Base-by-base conservation (phyloP, 1,284 basidiomycete genomes). In the Pyrrhoderma noxium region DNA sequence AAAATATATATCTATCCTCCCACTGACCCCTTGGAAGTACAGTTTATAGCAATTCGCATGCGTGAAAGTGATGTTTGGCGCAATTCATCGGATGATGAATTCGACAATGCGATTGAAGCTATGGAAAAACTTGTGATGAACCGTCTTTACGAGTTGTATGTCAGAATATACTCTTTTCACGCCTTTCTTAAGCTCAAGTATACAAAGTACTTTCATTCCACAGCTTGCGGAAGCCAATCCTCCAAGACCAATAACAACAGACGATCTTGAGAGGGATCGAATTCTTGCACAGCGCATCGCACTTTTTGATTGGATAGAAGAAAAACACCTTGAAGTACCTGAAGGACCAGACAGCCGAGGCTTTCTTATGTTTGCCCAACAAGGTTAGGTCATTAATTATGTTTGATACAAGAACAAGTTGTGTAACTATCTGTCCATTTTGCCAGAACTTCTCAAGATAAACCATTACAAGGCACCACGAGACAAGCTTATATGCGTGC, bases 101-200 rank as follows among this genome's bases (percentile, higher is more conserved):
- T 99, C 60, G 96, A 98, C 55, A 94, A 97, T 60, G 93, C 94
- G 0, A 82, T 93, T 71, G 95, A 99, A 69, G 94, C 93, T 47
- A 98, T 99, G 92, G 95, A 99, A 75, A 99, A 99, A 69, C 79
- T 99, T 8, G 93, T 99, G 60, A 99, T 99, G 96, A 99, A 99
- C 62, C 76, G 94, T 45, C 72, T 98, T 50, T 98, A 96, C 67
- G 92, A 91, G 58, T 93, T 86, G 90, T 92, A 61, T 61, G 85
- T 72, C n/a, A 14, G 2, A 31, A 31, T 5, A 22, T 41, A 39
- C 39, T 36, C 36, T 57, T 34, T 39, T n/a, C 13, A 25, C 45
- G 16, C 14, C 22, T 8, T 5, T 35, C 22, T 41, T 37, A 3
- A 13, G 18, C 5, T 50, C 7, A 40, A 16, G 8, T 55, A 41